Percentiles rank a stretch among this genome's conserved stretches.
Evolutionary conservation across 202 grass and related monocot species (phyloP).

Genomic region (Musa balbisiana): DNA sequence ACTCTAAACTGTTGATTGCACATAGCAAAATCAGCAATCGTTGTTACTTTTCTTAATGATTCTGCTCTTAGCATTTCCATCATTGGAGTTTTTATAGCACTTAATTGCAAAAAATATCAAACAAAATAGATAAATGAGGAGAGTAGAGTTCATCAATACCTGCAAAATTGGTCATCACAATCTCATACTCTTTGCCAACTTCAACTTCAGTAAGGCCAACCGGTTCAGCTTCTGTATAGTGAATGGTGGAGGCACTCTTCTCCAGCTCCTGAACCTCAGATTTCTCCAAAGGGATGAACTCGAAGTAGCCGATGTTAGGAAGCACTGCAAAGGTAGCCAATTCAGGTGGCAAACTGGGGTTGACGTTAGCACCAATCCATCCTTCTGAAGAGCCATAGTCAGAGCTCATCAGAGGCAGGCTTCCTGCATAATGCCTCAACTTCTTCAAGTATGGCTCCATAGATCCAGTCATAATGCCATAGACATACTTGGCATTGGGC

Average conservation of each 20-base stretch:
- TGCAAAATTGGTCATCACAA: constrained; percentile 62
- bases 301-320: constrained; percentile 64
- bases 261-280: constrained; percentile 44
- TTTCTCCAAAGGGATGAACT: constrained; percentile 84
- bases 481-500: constrained; percentile 81
- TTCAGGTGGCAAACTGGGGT: constrained; percentile 56
- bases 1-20: too few relatives aligned
- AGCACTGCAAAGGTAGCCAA: constrained; percentile 56
- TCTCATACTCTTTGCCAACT: constrained; percentile 66
- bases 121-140: constrained; percentile 1
- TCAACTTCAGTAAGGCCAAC: constrained; percentile 72
- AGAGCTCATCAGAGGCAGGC: constrained; percentile 65
- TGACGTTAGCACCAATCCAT: constrained; percentile 78
- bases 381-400: constrained; percentile 86
- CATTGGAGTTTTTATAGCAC: too few relatives aligned
- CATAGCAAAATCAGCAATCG: too few relatives aligned
- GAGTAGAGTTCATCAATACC: constrained; percentile 35
- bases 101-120: neutral
- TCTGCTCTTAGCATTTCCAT: too few relatives aligned
- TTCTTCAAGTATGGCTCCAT: constrained; percentile 93
- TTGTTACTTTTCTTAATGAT: too few relatives aligned
- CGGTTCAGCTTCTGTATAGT: constrained; percentile 67
- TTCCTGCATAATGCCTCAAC: constrained; percentile 73
- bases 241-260: constrained; percentile 33
- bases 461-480: constrained; percentile 84